phyloP scores from a whole-genome alignment of 805 yeast genomes.

The Teunomyces funiuensis region DNA sequence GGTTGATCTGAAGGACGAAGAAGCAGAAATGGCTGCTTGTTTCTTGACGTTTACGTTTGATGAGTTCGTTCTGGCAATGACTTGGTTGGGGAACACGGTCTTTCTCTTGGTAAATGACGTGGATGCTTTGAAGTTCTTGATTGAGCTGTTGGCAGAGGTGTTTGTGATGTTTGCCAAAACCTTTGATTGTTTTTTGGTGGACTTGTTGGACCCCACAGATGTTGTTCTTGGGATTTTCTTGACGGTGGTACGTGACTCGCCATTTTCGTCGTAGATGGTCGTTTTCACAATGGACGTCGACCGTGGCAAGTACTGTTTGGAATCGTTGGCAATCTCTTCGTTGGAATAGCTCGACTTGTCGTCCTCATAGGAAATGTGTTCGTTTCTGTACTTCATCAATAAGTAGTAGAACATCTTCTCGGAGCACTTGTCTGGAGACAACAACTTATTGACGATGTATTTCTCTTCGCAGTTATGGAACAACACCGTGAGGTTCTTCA shows the following conservation, averaged over 20 bases:
- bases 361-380: slow-evolving; percentile 41
- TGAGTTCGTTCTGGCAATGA: slow-evolving; percentile 19
- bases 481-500: slow-evolving; percentile 71
- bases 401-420: slow-evolving; percentile 82
- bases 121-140: slow-evolving; percentile 35
- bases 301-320: slow-evolving; percentile 35
- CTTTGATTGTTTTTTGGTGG: slow-evolving; percentile 19
- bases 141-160: slow-evolving; percentile 19
- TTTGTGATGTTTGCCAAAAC: slow-evolving; percentile 37
- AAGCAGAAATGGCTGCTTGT: slow-evolving; percentile 7
- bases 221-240: slow-evolving; percentile 23
- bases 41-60: background rate
- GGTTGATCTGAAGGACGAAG: slow-evolving; percentile 12
- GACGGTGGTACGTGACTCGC: slow-evolving; percentile 22
- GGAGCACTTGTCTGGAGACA: slow-evolving; percentile 58
- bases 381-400: slow-evolving; percentile 69
- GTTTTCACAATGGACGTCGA: slow-evolving; percentile 43
- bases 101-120: slow-evolving; percentile 39
- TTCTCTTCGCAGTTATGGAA: slow-evolving; percentile 75
- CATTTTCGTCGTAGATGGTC: slow-evolving; percentile 29
- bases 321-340: slow-evolving; percentile 23
- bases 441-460: slow-evolving; percentile 51
- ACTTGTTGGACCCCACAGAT: slow-evolving; percentile 23
- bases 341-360: slow-evolving; percentile 19
- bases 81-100: slow-evolving; percentile 24